A percentile compares a stretch with the other conserved stretches of the same genome.
Conservation (phyloP, 2,329 filamentous ascomycete genomes). For the Grosmannia clavigera region DNA sequence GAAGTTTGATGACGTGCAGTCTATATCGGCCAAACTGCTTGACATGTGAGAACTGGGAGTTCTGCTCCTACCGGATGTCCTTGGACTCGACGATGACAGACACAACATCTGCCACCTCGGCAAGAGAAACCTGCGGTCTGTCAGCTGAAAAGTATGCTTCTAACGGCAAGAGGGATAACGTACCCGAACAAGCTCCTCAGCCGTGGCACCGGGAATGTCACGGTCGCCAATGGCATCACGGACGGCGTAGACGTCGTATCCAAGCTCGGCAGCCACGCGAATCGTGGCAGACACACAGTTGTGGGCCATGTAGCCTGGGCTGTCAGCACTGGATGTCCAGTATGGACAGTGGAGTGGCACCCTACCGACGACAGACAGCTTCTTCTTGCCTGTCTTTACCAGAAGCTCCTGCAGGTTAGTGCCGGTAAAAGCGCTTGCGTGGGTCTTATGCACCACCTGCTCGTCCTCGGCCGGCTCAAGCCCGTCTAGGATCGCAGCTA, state of each 20-base stretch:
- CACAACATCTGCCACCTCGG: conserved; percentile 5
- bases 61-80: background rate
- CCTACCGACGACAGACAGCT: conserved; percentile 4
- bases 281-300: conserved; percentile 37
- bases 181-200: conserved; percentile 5
- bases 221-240: conserved; percentile 53
- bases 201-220: conserved; percentile 38
- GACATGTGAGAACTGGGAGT: background rate
- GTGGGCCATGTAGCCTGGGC: conserved; percentile 1
- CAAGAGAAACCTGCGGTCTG: background rate
- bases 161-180: background rate
- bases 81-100: conserved; percentile 5
- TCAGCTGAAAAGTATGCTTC: background rate
- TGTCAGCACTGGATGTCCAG: background rate
- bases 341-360: background rate
- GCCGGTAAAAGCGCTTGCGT: conserved; percentile 2
- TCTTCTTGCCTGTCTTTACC: conserved; percentile 3
- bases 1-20: background rate
- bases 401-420: background rate
- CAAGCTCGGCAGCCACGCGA: conserved; percentile 44
- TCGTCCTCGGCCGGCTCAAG: conserved; percentile 2
- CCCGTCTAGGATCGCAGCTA: conserved; percentile 3
- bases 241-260: conserved; percentile 50
- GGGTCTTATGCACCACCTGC: conserved; percentile 5
- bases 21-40: background rate